These are phyloP conservation scores for Salix viminalis DNA, from an alignment of 345 rosid species.

Conservation along the genomic window DNA sequence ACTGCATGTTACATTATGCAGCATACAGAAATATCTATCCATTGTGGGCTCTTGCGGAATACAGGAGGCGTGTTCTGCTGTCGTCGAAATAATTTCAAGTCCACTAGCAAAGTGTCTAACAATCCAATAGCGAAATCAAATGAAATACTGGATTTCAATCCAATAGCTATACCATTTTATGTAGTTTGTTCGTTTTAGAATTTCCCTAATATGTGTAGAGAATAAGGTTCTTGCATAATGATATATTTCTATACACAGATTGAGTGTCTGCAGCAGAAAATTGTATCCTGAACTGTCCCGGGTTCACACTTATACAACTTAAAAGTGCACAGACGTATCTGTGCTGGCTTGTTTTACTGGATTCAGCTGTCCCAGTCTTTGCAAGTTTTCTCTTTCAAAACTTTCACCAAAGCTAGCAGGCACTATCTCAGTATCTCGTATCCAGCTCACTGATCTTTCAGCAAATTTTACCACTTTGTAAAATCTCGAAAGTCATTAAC, in stretches of 20 bases:
- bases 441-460: too few relatives aligned
- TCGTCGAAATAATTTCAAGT: background rate
- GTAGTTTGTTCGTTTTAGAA: background rate
- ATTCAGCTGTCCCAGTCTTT: too few relatives aligned
- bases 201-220: background rate
- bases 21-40: conserved; percentile 71
- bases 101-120: background rate
- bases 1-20: conserved; percentile 75
- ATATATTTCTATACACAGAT: too few relatives aligned
- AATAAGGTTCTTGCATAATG: background rate
- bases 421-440: too few relatives aligned
- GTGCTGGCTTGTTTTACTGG: too few relatives aligned
- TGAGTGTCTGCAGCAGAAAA: background rate
- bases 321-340: too few relatives aligned
- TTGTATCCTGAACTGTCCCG: background rate
- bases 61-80: conserved; percentile 21
- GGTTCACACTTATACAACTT: too few relatives aligned
- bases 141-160: background rate
- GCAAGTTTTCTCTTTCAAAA: too few relatives aligned
- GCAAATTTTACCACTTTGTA: too few relatives aligned
- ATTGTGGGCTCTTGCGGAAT: conserved; percentile 68
- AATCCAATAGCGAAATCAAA: background rate
- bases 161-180: background rate
- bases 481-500: too few relatives aligned
- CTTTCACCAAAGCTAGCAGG: too few relatives aligned